Conservation (phyloP, 305 asterid genomes). For the Ilex paraguariensis region DNA sequence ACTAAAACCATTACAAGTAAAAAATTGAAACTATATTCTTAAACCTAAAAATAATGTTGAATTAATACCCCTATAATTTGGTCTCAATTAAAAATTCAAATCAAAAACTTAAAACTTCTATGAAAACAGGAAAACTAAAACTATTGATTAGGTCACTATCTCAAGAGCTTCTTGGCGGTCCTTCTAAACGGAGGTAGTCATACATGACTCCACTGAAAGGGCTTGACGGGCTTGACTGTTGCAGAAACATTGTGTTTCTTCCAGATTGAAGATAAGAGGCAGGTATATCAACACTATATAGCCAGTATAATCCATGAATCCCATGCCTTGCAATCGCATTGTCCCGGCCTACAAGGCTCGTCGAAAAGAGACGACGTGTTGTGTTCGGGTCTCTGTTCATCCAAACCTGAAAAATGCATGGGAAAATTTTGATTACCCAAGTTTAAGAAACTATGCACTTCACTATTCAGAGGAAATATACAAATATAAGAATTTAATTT, state of each 20-base stretch:
- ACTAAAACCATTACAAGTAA: no score
- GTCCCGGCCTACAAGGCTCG: conserved; percentile 41
- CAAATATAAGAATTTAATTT: no score
- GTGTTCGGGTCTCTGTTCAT: conserved; percentile 3
- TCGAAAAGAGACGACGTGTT: conserved; percentile 20
- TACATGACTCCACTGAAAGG: conserved; percentile 31
- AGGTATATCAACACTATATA: conserved; percentile 31
- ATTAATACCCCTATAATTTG: no score
- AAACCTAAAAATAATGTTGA: no score
- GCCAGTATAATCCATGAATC: conserved; percentile 50
- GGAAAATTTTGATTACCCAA: neutral
- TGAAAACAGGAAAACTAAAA: no score
- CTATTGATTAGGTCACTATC: no score
- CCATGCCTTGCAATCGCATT: conserved; percentile 75
- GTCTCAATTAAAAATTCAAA: no score
- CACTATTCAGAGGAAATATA: no score
- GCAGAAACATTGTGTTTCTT: conserved; percentile 24
- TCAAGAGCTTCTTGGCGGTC: conserved; percentile 1
- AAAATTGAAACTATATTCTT: no score
- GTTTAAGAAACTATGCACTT: neutral
- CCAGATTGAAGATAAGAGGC: conserved; percentile 20
- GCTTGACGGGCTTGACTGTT: conserved; percentile 16
- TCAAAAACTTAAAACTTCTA: no score
- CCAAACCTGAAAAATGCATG: conserved; percentile 10
- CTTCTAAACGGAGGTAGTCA: conserved; percentile 38